Base-by-base conservation (phyloP, 306 rosid genomes). In the Elaeagnus macrophylla region DNA sequence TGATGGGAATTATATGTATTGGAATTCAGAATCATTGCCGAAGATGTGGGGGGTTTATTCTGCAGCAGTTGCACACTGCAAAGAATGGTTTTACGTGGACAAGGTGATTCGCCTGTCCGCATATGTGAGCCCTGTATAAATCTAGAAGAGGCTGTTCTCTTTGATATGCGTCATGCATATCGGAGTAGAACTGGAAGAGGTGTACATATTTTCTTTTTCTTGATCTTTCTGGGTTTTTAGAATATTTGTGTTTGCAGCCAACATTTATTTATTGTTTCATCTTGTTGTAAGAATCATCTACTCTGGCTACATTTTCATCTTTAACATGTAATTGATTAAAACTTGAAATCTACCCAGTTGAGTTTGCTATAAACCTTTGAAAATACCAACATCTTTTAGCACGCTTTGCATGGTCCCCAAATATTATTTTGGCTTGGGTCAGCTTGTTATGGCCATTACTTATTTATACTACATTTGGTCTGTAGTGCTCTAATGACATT, bases 31-130 rank as follows among this genome's bases (percentile, higher is more conserved):
- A 91, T 72, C 96, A 91, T 69, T 91, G 99, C 68, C 77, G 99
- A 66, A 76, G 97, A 66, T 91, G 99, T 32, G 99, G 99, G 38
- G n/a, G 99, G 96, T 49, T 65, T 91, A 66, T 87, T 87, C 74
- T 91, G 99, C 75, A 66, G 56, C 53, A 80, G 82, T 57, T 91
- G 99, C 72, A 76, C 93, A 51, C 93, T 74, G 58, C 86, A 78
- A 54, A 82, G 96, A 75, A 86, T 86, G 89, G 64, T 71, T 75
- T 77, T 91, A 55, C 95, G 96, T 2, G 99, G 99, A 44, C 99
- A 91, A 77, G 99, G 99, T 45, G 99, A 87, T 82, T 84, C 93
- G 0, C 87, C 95, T 47, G 99, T 91, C 36, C 94, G 99, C 25
- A 78, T 87, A 12, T 91, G 99, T 55, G 96, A 84, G 50, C 87